Evolutionary conservation across 2,329 filamentous ascomycete genomes (phyloP).

Genomic region (Penicillium sp.): DNA sequence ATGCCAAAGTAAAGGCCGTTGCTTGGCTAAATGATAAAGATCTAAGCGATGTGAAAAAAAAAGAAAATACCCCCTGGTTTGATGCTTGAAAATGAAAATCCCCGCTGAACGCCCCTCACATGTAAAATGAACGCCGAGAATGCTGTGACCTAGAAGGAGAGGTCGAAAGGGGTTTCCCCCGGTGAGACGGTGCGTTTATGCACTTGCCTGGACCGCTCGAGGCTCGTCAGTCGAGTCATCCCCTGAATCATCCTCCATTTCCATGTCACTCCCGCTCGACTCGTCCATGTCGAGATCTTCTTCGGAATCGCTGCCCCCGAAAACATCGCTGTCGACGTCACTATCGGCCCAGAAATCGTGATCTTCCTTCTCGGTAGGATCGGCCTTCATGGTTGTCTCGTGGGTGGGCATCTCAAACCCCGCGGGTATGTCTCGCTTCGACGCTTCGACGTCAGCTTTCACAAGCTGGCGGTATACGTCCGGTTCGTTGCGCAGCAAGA

Average conservation of each 20-base stretch:
- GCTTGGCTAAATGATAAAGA: too few species aligned
- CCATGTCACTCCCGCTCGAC: constrained; percentile 54
- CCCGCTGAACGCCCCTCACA: constrained; percentile 1
- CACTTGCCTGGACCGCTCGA: too few species aligned
- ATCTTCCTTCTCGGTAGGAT: constrained; percentile 69
- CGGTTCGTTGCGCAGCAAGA: constrained; percentile 76
- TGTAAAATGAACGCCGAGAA: constrained; percentile 7
- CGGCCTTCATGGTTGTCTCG: constrained; percentile 54
- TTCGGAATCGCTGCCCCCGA: constrained; percentile 70
- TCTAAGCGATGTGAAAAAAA: neutral
- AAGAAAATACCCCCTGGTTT: neutral
- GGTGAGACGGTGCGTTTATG: too few species aligned
- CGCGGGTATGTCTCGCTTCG: constrained; percentile 76
- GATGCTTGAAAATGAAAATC: neutral
- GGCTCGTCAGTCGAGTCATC: constrained; percentile 13
- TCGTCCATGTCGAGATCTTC: constrained; percentile 47
- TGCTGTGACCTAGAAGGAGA: neutral
- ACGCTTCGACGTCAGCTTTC: constrained; percentile 68
- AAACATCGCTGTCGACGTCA: constrained; percentile 71
- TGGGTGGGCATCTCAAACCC: constrained; percentile 82
- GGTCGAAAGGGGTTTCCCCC: too few species aligned
- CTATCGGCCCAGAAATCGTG: constrained; percentile 77
- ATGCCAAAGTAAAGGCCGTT: too few species aligned
- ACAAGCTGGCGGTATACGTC: constrained; percentile 71
- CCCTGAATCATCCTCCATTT: constrained; percentile 49